A percentile compares a stretch with the other conserved stretches of the same genome.
These are phyloP conservation scores for Cystofilobasidium macerans DNA, from an alignment of 768 basidiomycete species.

Conservation along the genomic window DNA sequence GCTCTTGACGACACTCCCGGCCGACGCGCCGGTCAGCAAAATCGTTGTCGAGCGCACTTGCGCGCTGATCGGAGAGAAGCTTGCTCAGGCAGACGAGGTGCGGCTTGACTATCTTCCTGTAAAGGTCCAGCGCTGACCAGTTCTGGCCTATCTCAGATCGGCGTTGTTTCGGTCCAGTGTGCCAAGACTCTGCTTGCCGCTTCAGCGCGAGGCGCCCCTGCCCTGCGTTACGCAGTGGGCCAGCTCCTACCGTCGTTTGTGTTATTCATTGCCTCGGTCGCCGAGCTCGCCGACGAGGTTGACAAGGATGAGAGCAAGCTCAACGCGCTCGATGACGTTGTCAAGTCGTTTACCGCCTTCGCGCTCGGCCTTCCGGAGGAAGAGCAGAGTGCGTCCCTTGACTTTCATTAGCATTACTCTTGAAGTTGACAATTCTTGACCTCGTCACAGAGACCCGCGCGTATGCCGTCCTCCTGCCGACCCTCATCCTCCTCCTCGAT, in stretches of 20 bases:
- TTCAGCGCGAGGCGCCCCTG: slow-evolving; percentile 52
- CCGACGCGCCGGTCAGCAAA: slow-evolving; percentile 55
- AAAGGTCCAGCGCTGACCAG: not conserved
- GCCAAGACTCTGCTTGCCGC: slow-evolving; percentile 70
- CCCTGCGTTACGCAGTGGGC: slow-evolving; percentile 60
- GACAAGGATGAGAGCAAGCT: slow-evolving; percentile 48
- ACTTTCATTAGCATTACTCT: not conserved
- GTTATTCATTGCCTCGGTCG: slow-evolving; percentile 62
- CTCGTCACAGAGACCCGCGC: slow-evolving; percentile 50
- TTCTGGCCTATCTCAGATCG: slow-evolving; percentile 44
- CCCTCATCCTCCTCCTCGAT: slow-evolving; percentile 58
- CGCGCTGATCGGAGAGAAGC: slow-evolving; percentile 69
- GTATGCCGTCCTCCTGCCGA: slow-evolving; percentile 63
- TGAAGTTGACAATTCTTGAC: not conserved
- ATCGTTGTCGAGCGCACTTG: slow-evolving; percentile 73
- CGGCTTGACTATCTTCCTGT: slow-evolving; percentile 39
- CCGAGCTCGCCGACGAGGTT: slow-evolving; percentile 50
- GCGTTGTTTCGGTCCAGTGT: slow-evolving; percentile 80
- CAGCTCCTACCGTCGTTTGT: slow-evolving; percentile 70
- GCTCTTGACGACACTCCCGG: slow-evolving; percentile 66
- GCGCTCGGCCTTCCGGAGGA: slow-evolving; percentile 50
- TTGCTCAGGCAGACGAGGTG: slow-evolving; percentile 49
- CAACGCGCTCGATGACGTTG: slow-evolving; percentile 61
- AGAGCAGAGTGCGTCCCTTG: slow-evolving; percentile 47
- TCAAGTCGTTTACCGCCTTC: slow-evolving; percentile 65